Evolutionary conservation across 2,329 filamentous ascomycete genomes (phyloP).

Genomic region (Niveomyces coronatus): DNA sequence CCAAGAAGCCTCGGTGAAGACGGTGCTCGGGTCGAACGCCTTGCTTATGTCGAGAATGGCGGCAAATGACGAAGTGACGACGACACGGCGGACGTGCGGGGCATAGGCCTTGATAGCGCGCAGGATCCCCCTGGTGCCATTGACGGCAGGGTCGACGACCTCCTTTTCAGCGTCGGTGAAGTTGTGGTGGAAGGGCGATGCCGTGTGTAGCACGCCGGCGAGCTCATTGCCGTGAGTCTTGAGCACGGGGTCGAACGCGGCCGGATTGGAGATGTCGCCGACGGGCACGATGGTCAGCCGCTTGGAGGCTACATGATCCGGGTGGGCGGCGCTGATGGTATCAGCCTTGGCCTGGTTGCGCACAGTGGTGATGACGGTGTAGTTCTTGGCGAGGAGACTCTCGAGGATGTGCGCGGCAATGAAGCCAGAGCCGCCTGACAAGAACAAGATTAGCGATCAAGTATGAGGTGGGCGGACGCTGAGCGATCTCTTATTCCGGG

Average conservation of each 20-base stretch:
- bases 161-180: constrained; percentile 40
- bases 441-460: not conserved
- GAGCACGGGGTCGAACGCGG: constrained; percentile 61
- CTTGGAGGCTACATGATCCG: constrained; percentile 15
- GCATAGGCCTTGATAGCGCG: constrained; percentile 53
- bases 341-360: constrained; percentile 43
- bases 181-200: constrained; percentile 48
- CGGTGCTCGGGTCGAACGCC: constrained; percentile 26
- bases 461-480: not conserved
- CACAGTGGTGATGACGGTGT: constrained; percentile 46
- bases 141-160: constrained; percentile 46
- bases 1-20: constrained; percentile 40
- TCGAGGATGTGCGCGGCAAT: constrained; percentile 46
- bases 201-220: constrained; percentile 49
- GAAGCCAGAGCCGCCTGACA: constrained; percentile 39
- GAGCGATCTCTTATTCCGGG: no score
- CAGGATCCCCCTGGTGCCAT: constrained; percentile 58
- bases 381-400: constrained; percentile 38
- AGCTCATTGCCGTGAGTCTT: constrained; percentile 37
- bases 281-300: constrained; percentile 50
- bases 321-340: constrained; percentile 39
- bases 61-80: constrained; percentile 45
- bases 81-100: constrained; percentile 44
- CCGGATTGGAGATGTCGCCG: constrained; percentile 62
- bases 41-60: constrained; percentile 33